Conservation (phyloP, 2,329 filamentous ascomycete genomes). For the Penicillium vulpinum region DNA sequence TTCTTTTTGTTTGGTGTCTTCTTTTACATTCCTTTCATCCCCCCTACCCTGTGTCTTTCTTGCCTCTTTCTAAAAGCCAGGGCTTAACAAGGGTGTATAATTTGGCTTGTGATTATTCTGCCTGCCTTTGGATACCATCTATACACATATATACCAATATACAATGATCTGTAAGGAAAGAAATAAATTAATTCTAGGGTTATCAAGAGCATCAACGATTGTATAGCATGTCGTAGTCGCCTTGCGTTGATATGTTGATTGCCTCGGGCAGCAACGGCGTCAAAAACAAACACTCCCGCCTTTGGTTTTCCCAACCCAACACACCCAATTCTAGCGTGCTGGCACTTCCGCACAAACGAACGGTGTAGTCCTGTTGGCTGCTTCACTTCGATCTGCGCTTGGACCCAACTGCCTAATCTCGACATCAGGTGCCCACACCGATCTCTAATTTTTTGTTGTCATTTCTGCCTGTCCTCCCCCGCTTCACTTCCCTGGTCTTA, state of each 20-base stretch:
- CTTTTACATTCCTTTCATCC: conserved; percentile 2
- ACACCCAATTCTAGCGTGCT: conserved; percentile 1
- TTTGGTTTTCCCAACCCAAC: conserved; percentile 16
- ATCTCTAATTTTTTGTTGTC: conserved; percentile 10
- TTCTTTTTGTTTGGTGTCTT: not conserved
- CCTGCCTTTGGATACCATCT: conserved; percentile 14
- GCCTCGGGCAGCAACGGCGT: conserved; percentile 27
- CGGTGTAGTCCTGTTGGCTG: conserved; percentile 2
- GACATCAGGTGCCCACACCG: conserved; percentile 29
- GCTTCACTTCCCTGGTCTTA: not conserved
- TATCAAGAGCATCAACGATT: not conserved
- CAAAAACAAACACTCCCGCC: conserved; percentile 28
- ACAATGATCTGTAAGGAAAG: conserved; percentile 4
- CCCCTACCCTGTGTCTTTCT: not conserved
- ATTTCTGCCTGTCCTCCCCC: conserved; percentile 2
- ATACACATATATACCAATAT: conserved; percentile 7
- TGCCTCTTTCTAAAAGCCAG: not conserved
- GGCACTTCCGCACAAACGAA: conserved; percentile 7
- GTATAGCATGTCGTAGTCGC: not conserved
- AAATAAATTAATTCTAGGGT: not conserved
- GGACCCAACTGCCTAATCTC: conserved; percentile 27
- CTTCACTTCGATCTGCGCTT: conserved; percentile 21
- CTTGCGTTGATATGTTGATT: conserved; percentile 7
- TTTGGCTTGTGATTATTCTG: not conserved
- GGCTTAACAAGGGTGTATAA: conserved; percentile 5